These are phyloP conservation scores for Chamaecrista fasciculata DNA, from an alignment of 306 rosid species.

Conservation along the genomic window DNA sequence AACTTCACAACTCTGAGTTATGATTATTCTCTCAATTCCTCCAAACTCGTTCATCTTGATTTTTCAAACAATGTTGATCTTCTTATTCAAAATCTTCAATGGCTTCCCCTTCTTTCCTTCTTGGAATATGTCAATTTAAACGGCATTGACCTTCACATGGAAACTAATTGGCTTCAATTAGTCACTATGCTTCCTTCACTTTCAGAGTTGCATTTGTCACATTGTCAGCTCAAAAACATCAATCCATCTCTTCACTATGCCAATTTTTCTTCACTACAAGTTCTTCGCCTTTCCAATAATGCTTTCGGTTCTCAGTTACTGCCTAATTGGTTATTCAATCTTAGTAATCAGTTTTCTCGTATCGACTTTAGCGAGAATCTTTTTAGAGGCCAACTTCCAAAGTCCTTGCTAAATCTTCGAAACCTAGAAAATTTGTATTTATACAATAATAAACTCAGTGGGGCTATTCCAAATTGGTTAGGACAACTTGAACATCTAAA, in stretches of 20 bases:
- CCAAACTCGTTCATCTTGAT: background rate
- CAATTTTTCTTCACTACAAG: background rate
- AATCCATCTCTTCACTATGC: background rate
- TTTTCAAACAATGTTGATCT: background rate
- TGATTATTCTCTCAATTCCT: background rate
- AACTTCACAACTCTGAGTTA: background rate
- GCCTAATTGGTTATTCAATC: background rate
- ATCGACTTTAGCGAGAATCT: background rate
- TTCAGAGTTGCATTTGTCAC: no score
- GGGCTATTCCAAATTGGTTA: slow-evolving; percentile 19
- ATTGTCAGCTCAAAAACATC: no score
- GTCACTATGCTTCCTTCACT: no score
- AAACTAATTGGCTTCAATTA: no score
- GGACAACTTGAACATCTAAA: slow-evolving; percentile 16
- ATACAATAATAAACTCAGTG: background rate
- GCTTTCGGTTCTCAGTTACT: background rate
- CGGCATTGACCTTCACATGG: no score
- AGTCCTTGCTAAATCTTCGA: background rate
- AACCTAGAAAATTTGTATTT: background rate
- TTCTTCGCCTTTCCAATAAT: background rate
- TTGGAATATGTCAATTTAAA: no score
- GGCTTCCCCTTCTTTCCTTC: no score
- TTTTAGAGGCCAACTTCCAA: background rate
- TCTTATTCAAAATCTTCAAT: no score
- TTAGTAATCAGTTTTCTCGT: background rate